Base-by-base conservation (phyloP, 345 rosid species). In the Bruguiera sexangula region DNA sequence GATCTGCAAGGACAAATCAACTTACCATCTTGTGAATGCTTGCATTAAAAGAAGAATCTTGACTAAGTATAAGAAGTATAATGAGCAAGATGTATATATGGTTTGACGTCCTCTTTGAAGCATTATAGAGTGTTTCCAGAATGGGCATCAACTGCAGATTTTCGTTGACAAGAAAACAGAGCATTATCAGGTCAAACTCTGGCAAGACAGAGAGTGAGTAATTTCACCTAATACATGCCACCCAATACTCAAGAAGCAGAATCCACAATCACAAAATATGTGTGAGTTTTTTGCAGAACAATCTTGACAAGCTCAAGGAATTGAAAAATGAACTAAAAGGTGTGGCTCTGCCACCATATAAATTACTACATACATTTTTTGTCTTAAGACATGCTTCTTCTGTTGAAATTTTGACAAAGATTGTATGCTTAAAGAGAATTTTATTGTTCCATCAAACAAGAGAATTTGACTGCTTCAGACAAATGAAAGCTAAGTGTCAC, bases 41-140 rank as follows among this genome's bases (percentile, higher is more conserved):
- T 27, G 99, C 86, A 76, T 87, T 95, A 77, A 92, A 95, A 32
- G 98, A 88, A 74, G 99, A 90, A 74, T 95, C 99, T 74, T 95
- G 96, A 82, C 99, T 95, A 66, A 95, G 96, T 67, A 95, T 92
- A 82, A 95, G 99, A 79, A 95, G 97, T 64, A 90, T 88, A 59
- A 95, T 95, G 79, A 92, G 85, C 79, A 95, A 84, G 89, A 95
- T 92, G 82, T 95, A 95, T 69, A 95, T 92, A 71, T 95, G 99
- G 82, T 92, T 95, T 60, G 99, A 84, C 13, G 96, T 88, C 85
- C 84, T 92, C 85, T 80, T 92, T 8, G 96, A 88, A 73, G 96
- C 86, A 80, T 85, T 90, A 71, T 88, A 95, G 63, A 95, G 73
- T 21, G 94, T 88, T 81, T 92, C 99, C 86, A 95, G 82, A 77